phyloP scores from a whole-genome alignment of 1,284 basidiomycete genomes.

The Ustilago nuda region DNA sequence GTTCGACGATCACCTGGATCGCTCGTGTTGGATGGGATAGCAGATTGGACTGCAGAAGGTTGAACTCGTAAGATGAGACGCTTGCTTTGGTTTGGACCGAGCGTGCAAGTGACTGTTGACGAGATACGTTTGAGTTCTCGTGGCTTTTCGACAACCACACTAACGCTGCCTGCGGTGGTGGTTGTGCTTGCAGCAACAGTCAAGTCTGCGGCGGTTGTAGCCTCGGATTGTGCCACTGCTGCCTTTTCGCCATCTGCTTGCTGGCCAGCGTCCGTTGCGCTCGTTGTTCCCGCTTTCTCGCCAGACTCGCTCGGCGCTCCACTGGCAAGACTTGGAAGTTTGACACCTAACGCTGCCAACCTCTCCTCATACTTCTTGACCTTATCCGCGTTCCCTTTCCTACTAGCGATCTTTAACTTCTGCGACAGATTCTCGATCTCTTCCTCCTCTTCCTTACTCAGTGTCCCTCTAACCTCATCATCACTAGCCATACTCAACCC shows the following conservation, averaged over 20 bases:
- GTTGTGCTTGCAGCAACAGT: neutral
- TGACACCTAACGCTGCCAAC: constrained; percentile 70
- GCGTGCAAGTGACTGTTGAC: constrained; percentile 57
- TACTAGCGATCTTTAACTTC: constrained; percentile 72
- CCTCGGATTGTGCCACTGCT: neutral
- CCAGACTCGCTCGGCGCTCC: neutral
- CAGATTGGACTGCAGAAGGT: constrained; percentile 37
- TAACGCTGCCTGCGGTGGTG: neutral
- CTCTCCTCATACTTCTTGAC: constrained; percentile 72
- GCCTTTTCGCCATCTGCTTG: constrained; percentile 10
- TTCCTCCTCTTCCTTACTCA: constrained; percentile 72
- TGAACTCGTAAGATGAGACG: constrained; percentile 64
- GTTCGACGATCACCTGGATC: constrained; percentile 47
- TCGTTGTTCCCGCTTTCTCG: neutral
- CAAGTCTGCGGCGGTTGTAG: neutral
- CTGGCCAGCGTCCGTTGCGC: neutral
- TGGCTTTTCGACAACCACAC: constrained; percentile 17
- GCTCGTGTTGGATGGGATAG: constrained; percentile 31
- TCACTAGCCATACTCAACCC: constrained; percentile 50
- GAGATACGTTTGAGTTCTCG: constrained; percentile 54
- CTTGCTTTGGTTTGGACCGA: constrained; percentile 59
- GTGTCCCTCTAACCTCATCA: constrained; percentile 68
- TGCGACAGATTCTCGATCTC: constrained; percentile 72
- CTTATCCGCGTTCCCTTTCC: constrained; percentile 73
- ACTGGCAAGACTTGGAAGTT: constrained; percentile 42